These are phyloP conservation scores for Fragaria iinumae DNA, from an alignment of 306 rosid genomes.

Conservation along the genomic window DNA sequence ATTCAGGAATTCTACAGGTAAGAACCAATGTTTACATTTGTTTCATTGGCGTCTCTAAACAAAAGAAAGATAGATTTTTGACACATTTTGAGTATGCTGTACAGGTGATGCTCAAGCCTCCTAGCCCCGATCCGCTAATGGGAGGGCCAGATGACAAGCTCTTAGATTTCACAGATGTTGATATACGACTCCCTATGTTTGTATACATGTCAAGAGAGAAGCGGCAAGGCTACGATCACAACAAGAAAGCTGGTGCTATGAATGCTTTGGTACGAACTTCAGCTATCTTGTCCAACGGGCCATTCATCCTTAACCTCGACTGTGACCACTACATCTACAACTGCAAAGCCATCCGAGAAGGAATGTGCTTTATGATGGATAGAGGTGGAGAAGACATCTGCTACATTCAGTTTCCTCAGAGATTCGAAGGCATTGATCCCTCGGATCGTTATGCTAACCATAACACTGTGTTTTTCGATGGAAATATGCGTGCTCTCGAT, in stretches of 20 bases:
- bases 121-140: slow-evolving; percentile 40
- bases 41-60: neutral
- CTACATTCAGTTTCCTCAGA: slow-evolving; percentile 94
- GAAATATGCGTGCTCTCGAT: slow-evolving; percentile 56
- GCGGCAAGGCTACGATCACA: slow-evolving; percentile 84
- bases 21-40: neutral
- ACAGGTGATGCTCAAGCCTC: slow-evolving; percentile 59
- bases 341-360: slow-evolving; percentile 87
- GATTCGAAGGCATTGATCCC: slow-evolving; percentile 93
- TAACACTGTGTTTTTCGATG: slow-evolving; percentile 86
- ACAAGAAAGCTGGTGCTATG: slow-evolving; percentile 98
- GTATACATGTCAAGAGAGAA: slow-evolving; percentile 87
- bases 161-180: slow-evolving; percentile 61
- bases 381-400: slow-evolving; percentile 71
- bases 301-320: slow-evolving; percentile 87
- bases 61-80: neutral
- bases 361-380: slow-evolving; percentile 96
- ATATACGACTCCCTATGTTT: slow-evolving; percentile 74
- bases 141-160: slow-evolving; percentile 46
- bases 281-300: slow-evolving; percentile 83
- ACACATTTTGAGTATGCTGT: neutral
- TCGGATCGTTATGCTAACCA: slow-evolving; percentile 92
- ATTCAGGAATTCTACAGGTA: slow-evolving; percentile 96
- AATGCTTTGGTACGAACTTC: slow-evolving; percentile 77
- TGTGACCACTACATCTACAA: slow-evolving; percentile 86